Evolutionary conservation across 768 basidiomycete genomes (phyloP).

Genomic region (Russula olivacea): DNA sequence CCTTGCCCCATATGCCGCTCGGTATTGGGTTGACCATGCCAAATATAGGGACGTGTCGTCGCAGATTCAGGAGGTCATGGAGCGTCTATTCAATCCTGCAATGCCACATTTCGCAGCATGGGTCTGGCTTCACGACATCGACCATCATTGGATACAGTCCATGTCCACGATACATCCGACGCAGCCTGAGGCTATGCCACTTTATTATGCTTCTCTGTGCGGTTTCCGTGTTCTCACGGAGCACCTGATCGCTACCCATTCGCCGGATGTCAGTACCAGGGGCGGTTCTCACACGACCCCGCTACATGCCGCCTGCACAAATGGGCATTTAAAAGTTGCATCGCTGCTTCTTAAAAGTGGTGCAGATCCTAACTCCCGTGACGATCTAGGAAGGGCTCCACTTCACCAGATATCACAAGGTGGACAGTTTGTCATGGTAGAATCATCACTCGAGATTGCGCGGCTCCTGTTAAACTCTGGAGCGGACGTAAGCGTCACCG

Average conservation of each 20-base stretch:
- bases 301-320: neutral
- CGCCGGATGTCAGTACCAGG: neutral
- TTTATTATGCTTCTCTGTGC: constrained; percentile 13
- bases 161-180: neutral
- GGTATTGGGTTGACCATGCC: constrained; percentile 10
- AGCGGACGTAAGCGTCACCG: neutral
- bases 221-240: constrained; percentile 2
- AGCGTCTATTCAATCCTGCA: neutral
- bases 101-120: constrained; percentile 4
- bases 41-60: neutral
- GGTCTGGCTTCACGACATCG: constrained; percentile 7
- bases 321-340: neutral
- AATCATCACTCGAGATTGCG: neutral
- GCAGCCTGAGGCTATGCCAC: neutral
- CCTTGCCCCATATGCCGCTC: neutral
- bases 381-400: neutral
- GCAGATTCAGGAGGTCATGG: neutral
- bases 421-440: neutral
- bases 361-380: neutral
- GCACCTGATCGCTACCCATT: neutral
- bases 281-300: neutral
- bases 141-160: neutral
- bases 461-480: neutral
- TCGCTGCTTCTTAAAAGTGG: neutral
- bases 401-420: neutral